phyloP scores from a whole-genome alignment of 2,329 filamentous ascomycete species.

The Fusarium duplospermum region DNA sequence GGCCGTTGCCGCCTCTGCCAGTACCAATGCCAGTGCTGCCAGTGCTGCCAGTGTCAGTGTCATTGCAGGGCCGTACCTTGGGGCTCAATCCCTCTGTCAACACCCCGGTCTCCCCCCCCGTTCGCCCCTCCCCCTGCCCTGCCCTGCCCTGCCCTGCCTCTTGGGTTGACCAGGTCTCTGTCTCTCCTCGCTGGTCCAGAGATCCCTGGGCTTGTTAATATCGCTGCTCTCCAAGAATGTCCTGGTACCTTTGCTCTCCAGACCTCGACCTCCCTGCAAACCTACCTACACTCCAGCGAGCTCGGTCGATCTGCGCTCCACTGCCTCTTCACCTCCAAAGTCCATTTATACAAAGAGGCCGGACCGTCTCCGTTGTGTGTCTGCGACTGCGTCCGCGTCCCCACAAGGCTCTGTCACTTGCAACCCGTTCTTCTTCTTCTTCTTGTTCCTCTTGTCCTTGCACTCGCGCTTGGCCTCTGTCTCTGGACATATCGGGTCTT shows the following conservation, averaged over 20 bases:
- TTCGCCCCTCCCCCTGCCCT: slow-evolving; percentile 14
- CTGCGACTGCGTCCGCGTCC: slow-evolving; percentile 14
- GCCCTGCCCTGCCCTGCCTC: slow-evolving; percentile 23
- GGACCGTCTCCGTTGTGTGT: slow-evolving; percentile 27
- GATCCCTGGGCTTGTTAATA: slow-evolving; percentile 40
- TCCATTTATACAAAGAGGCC: slow-evolving; percentile 45
- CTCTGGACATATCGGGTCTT: slow-evolving; percentile 33
- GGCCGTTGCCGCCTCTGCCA: not conserved
- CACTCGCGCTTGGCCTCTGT: slow-evolving; percentile 28
- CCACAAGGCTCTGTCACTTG: slow-evolving; percentile 43
- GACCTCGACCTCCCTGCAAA: slow-evolving; percentile 30
- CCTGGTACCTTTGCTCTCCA: slow-evolving; percentile 31
- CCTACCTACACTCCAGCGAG: slow-evolving; percentile 32
- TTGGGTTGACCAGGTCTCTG: slow-evolving; percentile 23
- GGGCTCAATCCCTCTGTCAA: slow-evolving; percentile 29
- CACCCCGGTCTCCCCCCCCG: slow-evolving; percentile 26
- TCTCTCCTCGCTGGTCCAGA: slow-evolving; percentile 24
- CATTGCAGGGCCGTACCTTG: slow-evolving; percentile 35
- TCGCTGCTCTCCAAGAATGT: slow-evolving; percentile 36
- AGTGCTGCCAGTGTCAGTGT: slow-evolving; percentile 11
- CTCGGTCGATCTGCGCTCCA: slow-evolving; percentile 43
- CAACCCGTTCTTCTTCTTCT: slow-evolving; percentile 26
- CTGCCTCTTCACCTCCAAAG: slow-evolving; percentile 42
- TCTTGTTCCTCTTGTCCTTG: slow-evolving; percentile 3
- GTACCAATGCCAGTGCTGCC: not conserved